Evolutionary conservation across 176 grass and related monocot species (phyloP).

Genomic region (Luzula sylvatica): DNA sequence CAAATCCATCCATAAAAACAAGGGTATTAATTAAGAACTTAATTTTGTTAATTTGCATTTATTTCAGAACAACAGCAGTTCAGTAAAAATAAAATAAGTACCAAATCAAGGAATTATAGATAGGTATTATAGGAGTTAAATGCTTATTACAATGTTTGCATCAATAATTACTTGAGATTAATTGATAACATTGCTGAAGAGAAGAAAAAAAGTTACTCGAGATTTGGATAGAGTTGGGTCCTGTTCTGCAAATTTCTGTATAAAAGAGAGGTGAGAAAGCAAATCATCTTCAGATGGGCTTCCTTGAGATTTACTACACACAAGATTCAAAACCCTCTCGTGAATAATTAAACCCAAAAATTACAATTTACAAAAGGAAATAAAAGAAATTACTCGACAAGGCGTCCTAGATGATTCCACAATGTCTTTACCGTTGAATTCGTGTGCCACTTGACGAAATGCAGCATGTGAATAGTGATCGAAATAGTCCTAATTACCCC

Average conservation of each 20-base stretch:
- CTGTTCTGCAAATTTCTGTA: constrained; percentile 44
- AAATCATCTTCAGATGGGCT: constrained; percentile 57
- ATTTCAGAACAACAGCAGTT: too few relatives aligned
- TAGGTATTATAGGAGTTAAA: too few relatives aligned
- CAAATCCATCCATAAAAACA: neutral
- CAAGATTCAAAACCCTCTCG: too few relatives aligned
- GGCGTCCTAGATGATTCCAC: constrained; percentile 49
- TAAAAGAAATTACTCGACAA: constrained; percentile 36
- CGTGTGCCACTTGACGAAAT: constrained; percentile 61
- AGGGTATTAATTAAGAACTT: too few relatives aligned
- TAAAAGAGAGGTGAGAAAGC: constrained; percentile 42
- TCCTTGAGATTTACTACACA: constrained; percentile 59
- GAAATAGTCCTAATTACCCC: constrained; percentile 27
- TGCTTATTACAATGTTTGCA: too few relatives aligned
- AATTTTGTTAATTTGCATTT: too few relatives aligned
- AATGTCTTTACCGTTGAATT: constrained; percentile 42
- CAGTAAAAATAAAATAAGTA: too few relatives aligned
- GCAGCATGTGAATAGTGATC: constrained; percentile 49
- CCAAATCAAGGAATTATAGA: too few relatives aligned
- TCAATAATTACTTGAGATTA: too few relatives aligned
- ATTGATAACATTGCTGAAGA: too few relatives aligned
- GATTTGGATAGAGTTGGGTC: constrained; percentile 54
- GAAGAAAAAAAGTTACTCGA: constrained; percentile 32
- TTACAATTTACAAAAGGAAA: constrained; percentile 3
- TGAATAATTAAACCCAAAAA: too few relatives aligned